phyloP scores from a whole-genome alignment of 352 stramenopile species.

The Pythium insidiosum region DNA sequence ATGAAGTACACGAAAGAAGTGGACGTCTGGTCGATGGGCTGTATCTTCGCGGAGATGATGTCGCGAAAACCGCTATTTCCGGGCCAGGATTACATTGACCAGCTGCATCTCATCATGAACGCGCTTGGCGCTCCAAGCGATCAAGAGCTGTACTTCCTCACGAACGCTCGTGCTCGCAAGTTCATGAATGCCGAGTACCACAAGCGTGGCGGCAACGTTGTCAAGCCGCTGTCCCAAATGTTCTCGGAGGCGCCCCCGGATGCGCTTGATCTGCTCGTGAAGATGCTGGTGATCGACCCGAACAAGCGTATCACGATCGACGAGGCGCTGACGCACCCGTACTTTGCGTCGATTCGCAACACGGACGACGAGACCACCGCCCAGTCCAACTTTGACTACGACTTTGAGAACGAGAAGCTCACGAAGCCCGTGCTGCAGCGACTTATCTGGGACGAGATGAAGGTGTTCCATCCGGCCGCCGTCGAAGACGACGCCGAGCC shows the following conservation, averaged over 20 bases:
- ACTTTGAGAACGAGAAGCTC: slow-evolving; percentile 85
- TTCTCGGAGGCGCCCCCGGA: slow-evolving; percentile 60
- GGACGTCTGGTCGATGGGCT: slow-evolving; percentile 96
- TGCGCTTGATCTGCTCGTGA: slow-evolving; percentile 84
- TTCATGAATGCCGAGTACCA: slow-evolving; percentile 81
- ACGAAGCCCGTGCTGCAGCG: slow-evolving; percentile 76
- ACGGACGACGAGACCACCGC: slow-evolving; percentile 83
- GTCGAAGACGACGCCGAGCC: slow-evolving; percentile 30
- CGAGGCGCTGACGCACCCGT: slow-evolving; percentile 86
- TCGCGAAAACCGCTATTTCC: slow-evolving; percentile 96
- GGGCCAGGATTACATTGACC: slow-evolving; percentile 91
- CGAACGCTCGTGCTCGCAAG: slow-evolving; percentile 81
- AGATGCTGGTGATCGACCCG: slow-evolving; percentile 91
- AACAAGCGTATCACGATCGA: slow-evolving; percentile 88
- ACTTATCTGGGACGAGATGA: slow-evolving; percentile 85
- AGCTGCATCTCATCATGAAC: slow-evolving; percentile 97
- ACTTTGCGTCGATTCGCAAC: slow-evolving; percentile 85
- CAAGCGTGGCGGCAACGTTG: slow-evolving; percentile 50
- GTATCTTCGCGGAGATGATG: slow-evolving; percentile 99
- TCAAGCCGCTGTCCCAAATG: slow-evolving; percentile 61
- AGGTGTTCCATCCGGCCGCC: slow-evolving; percentile 59
- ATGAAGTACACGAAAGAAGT: slow-evolving; percentile 85
- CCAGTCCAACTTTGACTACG: slow-evolving; percentile 64
- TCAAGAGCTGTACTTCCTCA: slow-evolving; percentile 96
- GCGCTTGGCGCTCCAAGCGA: slow-evolving; percentile 93